phyloP scores from a whole-genome alignment of 2,329 filamentous ascomycete genomes.

The Metarhizium brunneum region DNA sequence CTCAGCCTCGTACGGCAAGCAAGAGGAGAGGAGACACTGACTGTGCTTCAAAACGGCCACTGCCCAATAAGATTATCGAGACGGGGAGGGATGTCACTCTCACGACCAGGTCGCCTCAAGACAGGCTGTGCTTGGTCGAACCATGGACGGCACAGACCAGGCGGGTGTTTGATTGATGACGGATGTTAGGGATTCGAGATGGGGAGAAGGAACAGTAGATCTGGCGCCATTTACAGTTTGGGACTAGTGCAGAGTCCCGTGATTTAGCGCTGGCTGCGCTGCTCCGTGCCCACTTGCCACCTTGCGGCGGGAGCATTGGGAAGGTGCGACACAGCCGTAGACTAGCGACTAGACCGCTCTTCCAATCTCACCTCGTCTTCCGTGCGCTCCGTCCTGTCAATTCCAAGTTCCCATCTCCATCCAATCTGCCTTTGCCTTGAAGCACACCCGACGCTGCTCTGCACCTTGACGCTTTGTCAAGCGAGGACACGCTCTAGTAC shows the following conservation, averaged over 20 bases:
- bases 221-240: neutral
- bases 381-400: neutral
- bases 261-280: neutral
- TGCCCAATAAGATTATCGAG: too few species aligned
- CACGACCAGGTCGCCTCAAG: too few species aligned
- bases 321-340: slow-evolving; percentile 1
- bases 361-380: neutral
- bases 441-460: neutral
- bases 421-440: neutral
- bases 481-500: neutral
- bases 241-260: slow-evolving; percentile 4
- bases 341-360: neutral
- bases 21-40: too few species aligned
- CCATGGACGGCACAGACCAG: slow-evolving; percentile 1
- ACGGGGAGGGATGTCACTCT: too few species aligned
- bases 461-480: neutral
- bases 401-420: neutral
- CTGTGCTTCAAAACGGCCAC: too few species aligned
- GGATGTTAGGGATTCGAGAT: neutral
- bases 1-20: neutral
- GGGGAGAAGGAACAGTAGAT: neutral
- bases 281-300: neutral
- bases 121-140: too few species aligned
- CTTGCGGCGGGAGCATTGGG: neutral
- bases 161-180: slow-evolving; percentile 1